These are phyloP conservation scores for Tephrocybe rancida DNA, from an alignment of 768 basidiomycete species.

Conservation along the genomic window DNA sequence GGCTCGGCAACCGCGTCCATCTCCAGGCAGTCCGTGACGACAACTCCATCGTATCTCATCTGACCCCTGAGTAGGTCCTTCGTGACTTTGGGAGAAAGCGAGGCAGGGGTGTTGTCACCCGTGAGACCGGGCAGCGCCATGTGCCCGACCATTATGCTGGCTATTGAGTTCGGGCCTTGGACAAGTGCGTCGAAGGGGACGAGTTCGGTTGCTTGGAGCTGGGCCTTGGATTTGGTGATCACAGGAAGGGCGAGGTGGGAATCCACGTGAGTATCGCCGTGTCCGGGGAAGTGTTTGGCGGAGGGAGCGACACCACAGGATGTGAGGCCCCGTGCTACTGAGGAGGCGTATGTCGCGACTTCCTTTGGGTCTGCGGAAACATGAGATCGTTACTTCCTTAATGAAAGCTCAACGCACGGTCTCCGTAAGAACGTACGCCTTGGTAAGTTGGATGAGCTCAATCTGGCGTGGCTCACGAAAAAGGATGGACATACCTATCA, in stretches of 20 bases:
- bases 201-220: slow-evolving; percentile 52
- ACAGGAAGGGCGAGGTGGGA: slow-evolving; percentile 68
- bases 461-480: background rate
- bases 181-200: slow-evolving; percentile 58
- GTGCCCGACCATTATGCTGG: slow-evolving; percentile 74
- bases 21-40: slow-evolving; percentile 77
- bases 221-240: slow-evolving; percentile 50
- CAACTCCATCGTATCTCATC: slow-evolving; percentile 56
- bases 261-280: slow-evolving; percentile 73
- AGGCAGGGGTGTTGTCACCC: slow-evolving; percentile 56
- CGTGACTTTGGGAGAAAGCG: slow-evolving; percentile 56
- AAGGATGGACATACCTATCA: slow-evolving; percentile 53
- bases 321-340: slow-evolving; percentile 51
- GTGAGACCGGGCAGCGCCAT: slow-evolving; percentile 67
- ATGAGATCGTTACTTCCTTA: background rate
- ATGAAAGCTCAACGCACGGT: slow-evolving; percentile 39
- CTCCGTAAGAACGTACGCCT: slow-evolving; percentile 75
- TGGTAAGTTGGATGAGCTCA: background rate
- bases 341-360: slow-evolving; percentile 50
- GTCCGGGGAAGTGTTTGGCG: slow-evolving; percentile 75
- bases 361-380: slow-evolving; percentile 49
- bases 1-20: slow-evolving; percentile 69
- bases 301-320: slow-evolving; percentile 56
- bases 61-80: slow-evolving; percentile 52
- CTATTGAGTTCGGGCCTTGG: slow-evolving; percentile 30